Conservation (phyloP, 331 rosid species). For the Pyrus hybrid region DNA sequence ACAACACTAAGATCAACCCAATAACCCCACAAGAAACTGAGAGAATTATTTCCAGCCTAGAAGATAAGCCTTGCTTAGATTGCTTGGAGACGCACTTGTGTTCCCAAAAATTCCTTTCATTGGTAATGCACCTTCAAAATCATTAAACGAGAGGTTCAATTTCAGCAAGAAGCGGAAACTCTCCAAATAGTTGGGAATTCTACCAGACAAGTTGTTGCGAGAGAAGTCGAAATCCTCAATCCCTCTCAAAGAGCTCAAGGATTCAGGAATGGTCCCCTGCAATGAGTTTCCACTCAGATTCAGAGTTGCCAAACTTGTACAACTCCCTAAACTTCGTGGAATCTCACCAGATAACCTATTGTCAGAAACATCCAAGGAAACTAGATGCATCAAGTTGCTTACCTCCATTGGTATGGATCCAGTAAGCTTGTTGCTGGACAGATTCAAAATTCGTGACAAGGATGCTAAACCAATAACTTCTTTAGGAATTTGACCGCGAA, state of each 20-base stretch:
- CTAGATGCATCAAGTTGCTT: not conserved
- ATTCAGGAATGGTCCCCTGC: constrained; percentile 15
- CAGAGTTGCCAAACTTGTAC: constrained; percentile 10
- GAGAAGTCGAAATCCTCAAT: constrained; percentile 24
- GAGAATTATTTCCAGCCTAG: not conserved
- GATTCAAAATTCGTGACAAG: not conserved
- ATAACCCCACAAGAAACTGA: not conserved
- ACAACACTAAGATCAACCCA: not conserved
- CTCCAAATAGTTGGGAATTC: constrained; percentile 13
- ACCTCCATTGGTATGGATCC: not conserved
- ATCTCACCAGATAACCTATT: no score
- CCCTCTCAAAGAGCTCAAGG: constrained; percentile 10
- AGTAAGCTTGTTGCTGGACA: not conserved
- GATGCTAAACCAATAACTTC: not conserved
- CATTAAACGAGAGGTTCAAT: constrained; percentile 34
- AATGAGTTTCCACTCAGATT: constrained; percentile 18
- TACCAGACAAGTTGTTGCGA: constrained; percentile 25
- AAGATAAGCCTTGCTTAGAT: not conserved
- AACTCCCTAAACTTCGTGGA: not conserved
- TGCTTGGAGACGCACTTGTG: not conserved
- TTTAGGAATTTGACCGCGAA: constrained; percentile 13
- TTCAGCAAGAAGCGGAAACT: not conserved
- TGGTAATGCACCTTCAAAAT: constrained; percentile 22
- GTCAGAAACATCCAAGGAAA: not conserved
- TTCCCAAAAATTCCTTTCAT: constrained; percentile 7